phyloP scores from a whole-genome alignment of 306 rosid genomes.

The Corylus americana region DNA sequence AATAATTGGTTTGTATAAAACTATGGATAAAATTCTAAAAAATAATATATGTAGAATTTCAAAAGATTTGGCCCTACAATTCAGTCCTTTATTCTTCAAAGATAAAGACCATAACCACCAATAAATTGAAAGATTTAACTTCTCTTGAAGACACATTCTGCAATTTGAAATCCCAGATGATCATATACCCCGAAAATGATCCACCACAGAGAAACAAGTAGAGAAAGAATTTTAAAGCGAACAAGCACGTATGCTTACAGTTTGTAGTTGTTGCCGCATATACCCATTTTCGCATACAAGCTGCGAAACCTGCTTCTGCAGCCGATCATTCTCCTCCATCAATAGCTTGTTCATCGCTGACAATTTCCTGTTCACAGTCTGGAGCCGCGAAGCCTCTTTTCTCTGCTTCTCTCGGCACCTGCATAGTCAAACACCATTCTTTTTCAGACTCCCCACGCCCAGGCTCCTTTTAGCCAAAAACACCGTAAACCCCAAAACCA shows the following conservation, averaged over 20 bases:
- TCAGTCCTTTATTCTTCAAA: background rate
- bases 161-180: background rate
- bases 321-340: slow-evolving; percentile 98
- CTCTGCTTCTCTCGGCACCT: slow-evolving; percentile 99
- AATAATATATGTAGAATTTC: background rate
- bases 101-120: background rate
- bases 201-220: background rate
- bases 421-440: slow-evolving; percentile 27
- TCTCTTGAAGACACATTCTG: background rate
- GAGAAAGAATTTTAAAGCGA: background rate
- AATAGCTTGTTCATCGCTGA: slow-evolving; percentile 92
- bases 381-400: slow-evolving; percentile 88
- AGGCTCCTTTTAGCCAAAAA: background rate
- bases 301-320: slow-evolving; percentile 98
- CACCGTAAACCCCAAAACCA: background rate
- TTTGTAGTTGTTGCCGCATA: slow-evolving; percentile 89
- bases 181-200: background rate
- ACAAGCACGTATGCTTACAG: slow-evolving; percentile 48
- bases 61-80: background rate
- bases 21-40: background rate
- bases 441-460: background rate
- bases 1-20: background rate
- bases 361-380: slow-evolving; percentile 86
- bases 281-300: slow-evolving; percentile 91
- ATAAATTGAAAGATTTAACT: background rate